Conservation (phyloP, 768 basidiomycete species). For the Amyloporia xantha region DNA sequence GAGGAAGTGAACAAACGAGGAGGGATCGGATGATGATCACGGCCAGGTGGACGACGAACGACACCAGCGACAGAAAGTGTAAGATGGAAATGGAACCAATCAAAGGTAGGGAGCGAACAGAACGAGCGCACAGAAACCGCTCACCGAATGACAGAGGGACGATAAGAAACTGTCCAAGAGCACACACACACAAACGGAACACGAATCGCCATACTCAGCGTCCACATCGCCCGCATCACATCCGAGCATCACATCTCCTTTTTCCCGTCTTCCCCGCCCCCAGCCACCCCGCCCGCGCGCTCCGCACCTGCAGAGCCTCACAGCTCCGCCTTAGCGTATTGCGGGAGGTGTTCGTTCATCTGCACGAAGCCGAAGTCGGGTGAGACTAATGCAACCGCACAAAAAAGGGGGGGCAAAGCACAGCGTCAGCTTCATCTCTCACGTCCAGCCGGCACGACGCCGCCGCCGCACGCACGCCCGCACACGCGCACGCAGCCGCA, state of each 20-base stretch:
- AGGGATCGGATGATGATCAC: no score
- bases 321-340: slow-evolving; percentile 23
- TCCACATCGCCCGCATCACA: neutral
- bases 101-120: no score
- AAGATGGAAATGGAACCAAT: no score
- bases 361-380: slow-evolving; percentile 82
- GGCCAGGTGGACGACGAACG: no score
- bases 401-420: slow-evolving; percentile 4
- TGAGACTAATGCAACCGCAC: slow-evolving; percentile 45
- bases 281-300: neutral
- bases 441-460: neutral
- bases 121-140: no score
- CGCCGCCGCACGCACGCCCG: neutral
- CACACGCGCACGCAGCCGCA: neutral
- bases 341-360: slow-evolving; percentile 68
- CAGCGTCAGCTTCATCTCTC: slow-evolving; percentile 2
- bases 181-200: neutral
- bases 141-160: no score
- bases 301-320: neutral
- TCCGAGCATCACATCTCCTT: neutral
- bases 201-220: neutral
- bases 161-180: neutral
- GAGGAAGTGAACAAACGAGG: no score
- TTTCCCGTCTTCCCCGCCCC: neutral
- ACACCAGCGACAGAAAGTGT: no score